Percentiles rank a stretch among this genome's conserved stretches.
phyloP scores from a whole-genome alignment of 257 asterid genomes.

The Thymus quinquecostatus region DNA sequence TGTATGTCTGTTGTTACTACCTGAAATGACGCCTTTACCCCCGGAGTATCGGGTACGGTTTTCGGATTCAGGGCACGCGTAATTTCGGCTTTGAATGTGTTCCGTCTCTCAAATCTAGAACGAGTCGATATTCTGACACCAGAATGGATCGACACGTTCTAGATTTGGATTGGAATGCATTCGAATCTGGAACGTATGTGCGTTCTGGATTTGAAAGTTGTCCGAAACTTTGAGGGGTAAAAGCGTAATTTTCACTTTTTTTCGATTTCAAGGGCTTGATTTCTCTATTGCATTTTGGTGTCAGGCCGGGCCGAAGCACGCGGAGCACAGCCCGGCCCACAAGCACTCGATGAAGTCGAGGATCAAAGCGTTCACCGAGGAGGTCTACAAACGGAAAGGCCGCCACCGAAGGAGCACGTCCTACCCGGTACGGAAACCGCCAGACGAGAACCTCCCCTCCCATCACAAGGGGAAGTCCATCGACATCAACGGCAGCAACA shows the following conservation, averaged over 20 bases:
- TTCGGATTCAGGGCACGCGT: too few species aligned
- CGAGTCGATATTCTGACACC: not conserved
- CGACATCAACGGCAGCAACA: not conserved
- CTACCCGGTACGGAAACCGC: constrained; percentile 40
- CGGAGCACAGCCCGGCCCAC: constrained; percentile 37
- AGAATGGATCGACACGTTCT: too few species aligned
- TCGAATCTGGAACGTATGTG: too few species aligned
- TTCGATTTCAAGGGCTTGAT: not conserved
- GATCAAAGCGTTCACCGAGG: constrained; percentile 61
- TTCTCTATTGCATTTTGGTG: not conserved
- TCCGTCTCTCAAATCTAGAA: too few species aligned
- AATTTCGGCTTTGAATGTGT: too few species aligned
- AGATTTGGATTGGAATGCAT: too few species aligned
- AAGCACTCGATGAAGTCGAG: constrained; percentile 73
- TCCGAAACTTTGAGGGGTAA: too few species aligned
- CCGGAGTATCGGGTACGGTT: too few species aligned
- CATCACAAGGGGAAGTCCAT: constrained; percentile 34
- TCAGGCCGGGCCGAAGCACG: constrained; percentile 43
- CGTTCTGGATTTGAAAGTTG: too few species aligned
- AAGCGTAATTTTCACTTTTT: too few species aligned
- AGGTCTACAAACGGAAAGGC: constrained; percentile 48
- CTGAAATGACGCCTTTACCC: too few species aligned
- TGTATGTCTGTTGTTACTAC: too few species aligned
- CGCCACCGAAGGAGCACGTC: constrained; percentile 72
- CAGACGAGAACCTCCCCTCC: constrained; percentile 25